phyloP scores from a whole-genome alignment of 2,329 filamentous ascomycete genomes.

The Aspergillus texensis region DNA sequence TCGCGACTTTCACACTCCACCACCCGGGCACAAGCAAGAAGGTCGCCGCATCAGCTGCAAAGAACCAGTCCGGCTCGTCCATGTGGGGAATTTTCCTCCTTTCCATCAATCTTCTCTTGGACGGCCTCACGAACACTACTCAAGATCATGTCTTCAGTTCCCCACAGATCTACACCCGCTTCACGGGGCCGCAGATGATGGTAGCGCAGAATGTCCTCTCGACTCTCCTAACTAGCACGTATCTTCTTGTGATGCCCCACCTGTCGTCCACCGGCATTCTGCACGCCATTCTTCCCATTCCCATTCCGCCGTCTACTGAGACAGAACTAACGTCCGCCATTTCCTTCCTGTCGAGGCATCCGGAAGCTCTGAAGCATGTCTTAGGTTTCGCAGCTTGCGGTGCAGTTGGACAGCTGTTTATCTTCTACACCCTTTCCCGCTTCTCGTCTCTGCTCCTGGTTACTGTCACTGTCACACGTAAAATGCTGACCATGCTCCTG shows the following conservation, averaged over 20 bases:
- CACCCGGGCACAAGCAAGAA: constrained; percentile 64
- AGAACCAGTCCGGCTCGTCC: constrained; percentile 67
- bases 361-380: constrained; percentile 81
- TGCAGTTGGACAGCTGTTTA: constrained; percentile 93
- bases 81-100: constrained; percentile 74
- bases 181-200: constrained; percentile 98
- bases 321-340: constrained; percentile 80
- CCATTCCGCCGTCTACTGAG: constrained; percentile 58
- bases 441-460: constrained; percentile 92
- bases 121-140: constrained; percentile 93
- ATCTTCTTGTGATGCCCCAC: constrained; percentile 78
- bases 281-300: constrained; percentile 68
- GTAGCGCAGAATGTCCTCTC: constrained; percentile 92
- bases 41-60: constrained; percentile 49
- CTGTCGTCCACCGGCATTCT: constrained; percentile 69
- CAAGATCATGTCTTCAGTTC: constrained; percentile 90
- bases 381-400: constrained; percentile 88
- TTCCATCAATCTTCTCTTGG: constrained; percentile 87
- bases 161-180: constrained; percentile 67
- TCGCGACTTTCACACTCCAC: constrained; percentile 93
- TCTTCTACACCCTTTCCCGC: constrained; percentile 91
- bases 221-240: constrained; percentile 73
- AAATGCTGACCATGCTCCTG: constrained; percentile 99
- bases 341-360: constrained; percentile 77
- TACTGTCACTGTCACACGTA: constrained; percentile 94